A percentile compares a stretch with the other conserved stretches of the same genome.
phyloP scores from a whole-genome alignment of 192 early-diverging fungal species.

The Coemansia sp. region DNA sequence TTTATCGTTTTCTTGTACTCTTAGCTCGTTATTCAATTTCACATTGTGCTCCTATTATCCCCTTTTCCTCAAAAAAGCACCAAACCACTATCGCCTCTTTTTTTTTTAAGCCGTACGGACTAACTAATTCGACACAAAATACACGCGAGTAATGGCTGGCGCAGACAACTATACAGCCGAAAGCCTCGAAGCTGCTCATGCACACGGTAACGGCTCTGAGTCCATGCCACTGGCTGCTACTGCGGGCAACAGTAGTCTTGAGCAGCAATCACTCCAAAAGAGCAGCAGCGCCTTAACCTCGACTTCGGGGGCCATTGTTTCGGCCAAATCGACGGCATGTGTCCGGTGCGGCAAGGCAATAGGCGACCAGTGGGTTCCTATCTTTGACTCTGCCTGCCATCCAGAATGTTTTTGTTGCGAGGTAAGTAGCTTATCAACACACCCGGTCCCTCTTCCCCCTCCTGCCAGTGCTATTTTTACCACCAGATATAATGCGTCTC shows the following conservation, averaged over 20 bases:
- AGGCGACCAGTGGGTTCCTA: constrained; percentile 90
- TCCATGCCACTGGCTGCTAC: background rate
- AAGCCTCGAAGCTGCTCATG: constrained; percentile 2
- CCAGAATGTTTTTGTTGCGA: constrained; percentile 93
- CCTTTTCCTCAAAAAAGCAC: background rate
- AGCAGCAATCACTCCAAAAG: constrained; percentile 12
- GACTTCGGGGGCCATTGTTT: constrained; percentile 26
- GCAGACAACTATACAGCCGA: constrained; percentile 18
- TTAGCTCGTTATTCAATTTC: constrained; percentile 5
- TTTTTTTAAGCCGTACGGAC: too few relatives aligned
- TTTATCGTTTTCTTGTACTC: background rate
- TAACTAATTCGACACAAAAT: background rate
- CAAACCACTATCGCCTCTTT: background rate
- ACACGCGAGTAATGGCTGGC: constrained; percentile 19
- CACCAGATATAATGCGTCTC: background rate
- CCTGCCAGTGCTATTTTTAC: background rate
- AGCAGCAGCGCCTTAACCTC: constrained; percentile 1
- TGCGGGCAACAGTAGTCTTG: constrained; percentile 5
- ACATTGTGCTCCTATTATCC: background rate
- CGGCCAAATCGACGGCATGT: constrained; percentile 55
- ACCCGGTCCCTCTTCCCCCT: background rate
- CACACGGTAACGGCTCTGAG: constrained; percentile 3
- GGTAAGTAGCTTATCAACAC: constrained; percentile 60
- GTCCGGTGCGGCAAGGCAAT: constrained; percentile 71
- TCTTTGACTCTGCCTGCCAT: constrained; percentile 82